These are phyloP conservation scores for Flaveria trinervia DNA, from an alignment of 129 eudicot species.

Conservation along the genomic window DNA sequence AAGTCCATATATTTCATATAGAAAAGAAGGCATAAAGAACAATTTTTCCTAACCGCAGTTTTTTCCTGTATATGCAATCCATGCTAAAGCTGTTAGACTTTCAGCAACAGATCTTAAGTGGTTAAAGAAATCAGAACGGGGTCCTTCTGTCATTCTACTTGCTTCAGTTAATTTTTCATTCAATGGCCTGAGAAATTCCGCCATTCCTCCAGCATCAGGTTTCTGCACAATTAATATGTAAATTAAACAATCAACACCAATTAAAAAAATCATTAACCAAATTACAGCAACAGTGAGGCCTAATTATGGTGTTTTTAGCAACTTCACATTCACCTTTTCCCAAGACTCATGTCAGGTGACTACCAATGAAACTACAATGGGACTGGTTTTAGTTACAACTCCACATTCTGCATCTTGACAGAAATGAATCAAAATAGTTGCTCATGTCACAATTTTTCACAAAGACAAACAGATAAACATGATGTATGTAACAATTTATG, in stretches of 20 bases:
- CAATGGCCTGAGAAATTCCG: conserved; percentile 77
- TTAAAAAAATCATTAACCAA: background rate
- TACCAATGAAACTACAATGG: background rate
- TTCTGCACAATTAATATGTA: conserved; percentile 52
- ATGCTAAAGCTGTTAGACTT: conserved; percentile 85
- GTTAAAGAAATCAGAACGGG: conserved; percentile 75
- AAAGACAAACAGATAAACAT: background rate
- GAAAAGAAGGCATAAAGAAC: background rate
- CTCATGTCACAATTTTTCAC: conserved; percentile 7
- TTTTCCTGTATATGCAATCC: conserved; percentile 94
- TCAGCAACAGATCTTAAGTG: conserved; percentile 75
- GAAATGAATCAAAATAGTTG: background rate
- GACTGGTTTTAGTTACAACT: background rate
- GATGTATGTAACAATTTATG: background rate
- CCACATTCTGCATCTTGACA: background rate
- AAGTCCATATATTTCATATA: background rate
- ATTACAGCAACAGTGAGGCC: background rate
- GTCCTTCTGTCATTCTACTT: conserved; percentile 74
- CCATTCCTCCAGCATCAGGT: conserved; percentile 79
- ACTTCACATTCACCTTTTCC: background rate
- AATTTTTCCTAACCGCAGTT: conserved; percentile 66
- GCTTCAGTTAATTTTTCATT: conserved; percentile 76
- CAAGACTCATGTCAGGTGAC: background rate
- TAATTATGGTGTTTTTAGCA: background rate
- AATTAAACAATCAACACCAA: background rate